Base-by-base conservation (phyloP, 1,284 basidiomycete genomes). In the Hemileia vastatrix region DNA sequence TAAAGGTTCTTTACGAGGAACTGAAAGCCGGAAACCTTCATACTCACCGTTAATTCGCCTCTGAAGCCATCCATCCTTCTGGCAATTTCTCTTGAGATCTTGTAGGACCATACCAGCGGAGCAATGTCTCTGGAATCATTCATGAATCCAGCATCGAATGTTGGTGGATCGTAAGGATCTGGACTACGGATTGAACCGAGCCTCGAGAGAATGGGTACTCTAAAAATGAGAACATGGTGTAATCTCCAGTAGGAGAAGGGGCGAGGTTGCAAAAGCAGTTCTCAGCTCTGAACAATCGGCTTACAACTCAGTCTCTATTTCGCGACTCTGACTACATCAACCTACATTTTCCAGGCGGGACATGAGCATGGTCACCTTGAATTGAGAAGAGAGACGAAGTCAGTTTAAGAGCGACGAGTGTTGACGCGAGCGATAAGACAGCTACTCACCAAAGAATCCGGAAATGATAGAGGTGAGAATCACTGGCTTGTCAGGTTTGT, bases 181-280 rank as follows among this genome's bases (percentile, higher is more conserved):
- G 79, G 64, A 31, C 82, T 83, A 55, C 76, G 72, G 74, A 85
- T 81, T 86, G 84, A 69, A 86, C 85, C 31, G 31, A 69, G 27
- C 36, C 54, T 4, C 40, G 44, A 33, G 52, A 65, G 65, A 58
- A 55, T 3, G 63, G 54, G 23, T 57, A 66, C 24, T 49, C 60
- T 36, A 40, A 47, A 19, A 6, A 6, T 23, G 53, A 27, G 50
- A 23, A 15, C 51, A 71, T 21, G 13, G 81, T 82, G 78, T 83
- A 83, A 67, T 83, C 83, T 72, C 83, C 83, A 71, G 81, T 82
- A 9, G 82, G 83, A 8, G 83, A 83, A 72, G 84, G 85, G 80
- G 85, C 81, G 66, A 85, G 78, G 74, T 86, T 86, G 72, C 85
- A 83, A 83, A 86, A 84, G 83, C n/a, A n/a, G n/a, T n/a, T n/a